Conservation (phyloP, 2,329 filamentous ascomycete genomes). For the Teratosphaeria zuluensis region DNA sequence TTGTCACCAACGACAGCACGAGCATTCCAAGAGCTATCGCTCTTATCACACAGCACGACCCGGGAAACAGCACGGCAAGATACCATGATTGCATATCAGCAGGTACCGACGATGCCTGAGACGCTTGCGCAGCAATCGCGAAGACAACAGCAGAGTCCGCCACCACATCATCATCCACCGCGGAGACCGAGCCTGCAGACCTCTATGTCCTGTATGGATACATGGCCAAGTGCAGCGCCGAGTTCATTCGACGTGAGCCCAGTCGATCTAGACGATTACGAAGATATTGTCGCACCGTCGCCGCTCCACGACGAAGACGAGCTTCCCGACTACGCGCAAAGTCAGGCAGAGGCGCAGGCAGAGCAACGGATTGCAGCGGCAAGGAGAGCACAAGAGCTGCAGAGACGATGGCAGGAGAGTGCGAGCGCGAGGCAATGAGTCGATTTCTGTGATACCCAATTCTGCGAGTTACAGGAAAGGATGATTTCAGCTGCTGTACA, state of each 20-base stretch:
- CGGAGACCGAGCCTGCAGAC: conserved; percentile 6
- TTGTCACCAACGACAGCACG: conserved; percentile 12
- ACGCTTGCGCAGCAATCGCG: neutral
- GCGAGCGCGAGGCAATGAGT: neutral
- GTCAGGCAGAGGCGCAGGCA: conserved; percentile 36
- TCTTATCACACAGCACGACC: neutral
- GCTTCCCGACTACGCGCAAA: conserved; percentile 38
- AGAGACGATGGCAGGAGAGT: conserved; percentile 32
- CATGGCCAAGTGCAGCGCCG: conserved; percentile 9
- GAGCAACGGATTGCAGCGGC: conserved; percentile 32
- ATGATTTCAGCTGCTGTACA: neutral
- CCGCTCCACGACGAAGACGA: conserved; percentile 28
- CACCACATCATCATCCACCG: neutral
- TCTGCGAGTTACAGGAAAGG: too few species aligned
- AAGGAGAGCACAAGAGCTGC: conserved; percentile 35
- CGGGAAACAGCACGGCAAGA: neutral
- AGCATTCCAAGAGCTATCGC: conserved; percentile 13
- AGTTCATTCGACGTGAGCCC: neutral
- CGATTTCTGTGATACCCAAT: neutral
- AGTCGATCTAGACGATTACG: conserved; percentile 5
- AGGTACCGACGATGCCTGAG: conserved; percentile 16
- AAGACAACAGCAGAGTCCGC: neutral
- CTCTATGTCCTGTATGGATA: conserved; percentile 8
- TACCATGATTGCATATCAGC: neutral
- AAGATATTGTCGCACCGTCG: conserved; percentile 2